Conservation (phyloP, 768 basidiomycete genomes). For the Agrocybe chaxingu region DNA sequence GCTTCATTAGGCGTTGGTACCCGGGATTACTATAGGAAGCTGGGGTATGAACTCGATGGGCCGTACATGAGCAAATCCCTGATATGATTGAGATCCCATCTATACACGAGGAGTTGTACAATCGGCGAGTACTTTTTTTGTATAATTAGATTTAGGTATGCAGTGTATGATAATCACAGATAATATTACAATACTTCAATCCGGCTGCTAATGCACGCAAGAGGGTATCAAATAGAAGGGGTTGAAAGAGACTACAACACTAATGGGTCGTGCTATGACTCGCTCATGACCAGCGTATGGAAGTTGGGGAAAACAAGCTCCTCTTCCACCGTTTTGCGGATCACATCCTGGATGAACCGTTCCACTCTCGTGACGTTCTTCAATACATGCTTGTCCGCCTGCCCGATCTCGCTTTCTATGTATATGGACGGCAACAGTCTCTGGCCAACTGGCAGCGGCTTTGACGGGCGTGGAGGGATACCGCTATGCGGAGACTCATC, state of each 20-base stretch:
- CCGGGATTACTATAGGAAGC: constrained; percentile 91
- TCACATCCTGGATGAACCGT: constrained; percentile 91
- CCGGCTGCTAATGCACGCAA: not conserved
- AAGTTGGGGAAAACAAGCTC: constrained; percentile 97
- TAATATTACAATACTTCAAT: not conserved
- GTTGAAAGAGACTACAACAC: not conserved
- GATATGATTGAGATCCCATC: constrained; percentile 8
- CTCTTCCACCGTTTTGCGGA: constrained; percentile 92
- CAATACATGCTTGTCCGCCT: constrained; percentile 91
- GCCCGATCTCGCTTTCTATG: constrained; percentile 97
- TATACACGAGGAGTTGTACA: no score
- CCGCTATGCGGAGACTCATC: constrained; percentile 44
- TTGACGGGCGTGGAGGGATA: constrained; percentile 43
- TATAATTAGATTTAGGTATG: not conserved
- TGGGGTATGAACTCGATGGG: constrained; percentile 93
- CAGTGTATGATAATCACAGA: not conserved
- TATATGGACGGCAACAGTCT: constrained; percentile 81
- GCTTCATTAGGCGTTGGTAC: constrained; percentile 81
- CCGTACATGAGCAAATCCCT: constrained; percentile 96
- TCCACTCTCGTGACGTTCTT: constrained; percentile 96
- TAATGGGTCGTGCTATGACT: constrained; percentile 17
- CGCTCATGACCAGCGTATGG: constrained; percentile 68
- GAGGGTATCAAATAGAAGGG: no score
- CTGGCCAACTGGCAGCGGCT: constrained; percentile 77
- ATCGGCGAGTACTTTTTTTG: no score